Evolutionary conservation across 2,329 filamentous ascomycete species (phyloP).

Genomic region (Exophiala dermatitidis): DNA sequence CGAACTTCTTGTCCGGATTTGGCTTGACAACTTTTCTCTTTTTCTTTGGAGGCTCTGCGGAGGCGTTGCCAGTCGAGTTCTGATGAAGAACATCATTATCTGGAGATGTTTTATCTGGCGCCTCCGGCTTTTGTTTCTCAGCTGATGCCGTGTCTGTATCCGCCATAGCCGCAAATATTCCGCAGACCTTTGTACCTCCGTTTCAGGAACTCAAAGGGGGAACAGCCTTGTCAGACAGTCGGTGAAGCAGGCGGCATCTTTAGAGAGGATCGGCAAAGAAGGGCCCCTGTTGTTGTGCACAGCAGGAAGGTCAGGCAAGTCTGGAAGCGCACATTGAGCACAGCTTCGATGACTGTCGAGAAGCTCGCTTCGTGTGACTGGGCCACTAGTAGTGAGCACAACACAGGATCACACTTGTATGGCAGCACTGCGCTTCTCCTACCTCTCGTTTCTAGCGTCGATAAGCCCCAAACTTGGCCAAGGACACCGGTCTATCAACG

Average conservation of each 20-base stretch:
- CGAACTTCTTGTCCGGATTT: conserved; percentile 52
- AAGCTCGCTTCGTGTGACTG: background rate
- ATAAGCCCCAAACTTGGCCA: background rate
- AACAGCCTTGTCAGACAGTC: background rate
- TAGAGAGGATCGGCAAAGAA: background rate
- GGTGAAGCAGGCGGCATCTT: background rate
- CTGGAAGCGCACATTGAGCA: background rate
- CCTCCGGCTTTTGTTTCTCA: conserved; percentile 10
- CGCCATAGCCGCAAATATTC: conserved; percentile 11
- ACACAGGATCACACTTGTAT: background rate
- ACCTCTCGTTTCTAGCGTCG: background rate
- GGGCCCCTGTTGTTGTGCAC: background rate
- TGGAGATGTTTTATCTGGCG: conserved; percentile 8
- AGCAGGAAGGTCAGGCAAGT: background rate
- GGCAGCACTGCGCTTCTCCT: background rate
- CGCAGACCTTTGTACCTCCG: background rate
- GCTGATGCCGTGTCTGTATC: conserved; percentile 9
- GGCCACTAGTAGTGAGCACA: background rate
- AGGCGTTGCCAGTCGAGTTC: background rate
- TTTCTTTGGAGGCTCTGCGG: conserved; percentile 32
- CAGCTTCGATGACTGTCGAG: background rate
- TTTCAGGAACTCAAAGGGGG: background rate
- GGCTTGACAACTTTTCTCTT: conserved; percentile 41
- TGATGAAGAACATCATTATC: conserved; percentile 3
- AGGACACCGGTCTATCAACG: background rate